A percentile compares a stretch with the other conserved stretches of the same genome.
These are phyloP conservation scores for Nigrospora sphaerica DNA, from an alignment of 2,329 filamentous ascomycete species.

Conservation along the genomic window DNA sequence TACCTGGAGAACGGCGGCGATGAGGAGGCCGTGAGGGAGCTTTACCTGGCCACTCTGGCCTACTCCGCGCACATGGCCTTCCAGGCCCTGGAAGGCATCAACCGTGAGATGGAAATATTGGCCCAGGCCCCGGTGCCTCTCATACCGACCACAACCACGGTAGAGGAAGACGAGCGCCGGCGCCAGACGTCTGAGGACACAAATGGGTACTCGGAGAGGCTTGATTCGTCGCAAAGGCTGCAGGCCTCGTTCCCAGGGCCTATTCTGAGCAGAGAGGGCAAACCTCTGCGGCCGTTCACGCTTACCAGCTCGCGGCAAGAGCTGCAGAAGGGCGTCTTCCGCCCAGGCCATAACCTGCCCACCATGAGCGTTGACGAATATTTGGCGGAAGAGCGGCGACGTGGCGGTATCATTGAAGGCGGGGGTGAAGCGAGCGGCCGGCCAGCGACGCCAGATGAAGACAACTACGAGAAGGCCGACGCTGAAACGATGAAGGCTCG, in stretches of 20 bases:
- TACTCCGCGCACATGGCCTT: constrained; percentile 75
- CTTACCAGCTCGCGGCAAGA: constrained; percentile 71
- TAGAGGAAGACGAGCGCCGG: constrained; percentile 37
- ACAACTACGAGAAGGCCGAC: constrained; percentile 82
- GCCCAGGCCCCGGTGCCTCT: constrained; percentile 58
- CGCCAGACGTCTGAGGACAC: constrained; percentile 21
- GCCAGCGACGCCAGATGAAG: constrained; percentile 73
- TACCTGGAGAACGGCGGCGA: constrained; percentile 56
- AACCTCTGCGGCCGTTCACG: constrained; percentile 86
- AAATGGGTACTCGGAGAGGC: constrained; percentile 57
- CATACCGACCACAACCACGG: constrained; percentile 33
- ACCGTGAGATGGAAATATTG: constrained; percentile 77
- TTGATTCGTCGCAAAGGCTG: constrained; percentile 58
- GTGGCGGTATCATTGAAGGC: constrained; percentile 86
- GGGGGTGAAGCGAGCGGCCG: constrained; percentile 70
- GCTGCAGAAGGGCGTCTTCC: constrained; percentile 74
- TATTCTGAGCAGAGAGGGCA: constrained; percentile 70
- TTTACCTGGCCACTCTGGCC: constrained; percentile 69
- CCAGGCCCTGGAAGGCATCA: constrained; percentile 78
- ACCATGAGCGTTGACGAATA: constrained; percentile 99
- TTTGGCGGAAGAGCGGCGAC: constrained; percentile 77
- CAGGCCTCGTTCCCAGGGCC: constrained; percentile 53
- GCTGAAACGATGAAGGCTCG: constrained; percentile 88
- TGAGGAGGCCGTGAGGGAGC: constrained; percentile 73
- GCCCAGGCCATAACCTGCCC: constrained; percentile 84